These are phyloP conservation scores for Periconia macrospinosa DNA, from an alignment of 2,329 filamentous ascomycete species.

Conservation along the genomic window DNA sequence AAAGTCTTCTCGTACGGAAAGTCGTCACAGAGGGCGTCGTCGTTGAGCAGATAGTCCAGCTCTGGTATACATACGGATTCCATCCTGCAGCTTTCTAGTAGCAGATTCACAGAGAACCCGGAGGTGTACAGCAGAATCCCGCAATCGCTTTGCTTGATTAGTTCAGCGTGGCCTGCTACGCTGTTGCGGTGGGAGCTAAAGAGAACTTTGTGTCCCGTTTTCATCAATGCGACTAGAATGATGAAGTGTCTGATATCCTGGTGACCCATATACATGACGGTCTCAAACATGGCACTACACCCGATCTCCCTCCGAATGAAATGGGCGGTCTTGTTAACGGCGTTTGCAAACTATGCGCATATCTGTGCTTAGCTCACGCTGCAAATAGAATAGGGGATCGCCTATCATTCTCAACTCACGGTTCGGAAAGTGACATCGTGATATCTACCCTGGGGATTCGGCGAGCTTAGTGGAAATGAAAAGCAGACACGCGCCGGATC, in stretches of 20 bases:
- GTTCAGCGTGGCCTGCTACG: slow-evolving; percentile 25
- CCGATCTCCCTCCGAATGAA: slow-evolving; percentile 35
- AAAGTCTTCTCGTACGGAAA: slow-evolving; percentile 29
- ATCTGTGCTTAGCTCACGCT: slow-evolving; percentile 3
- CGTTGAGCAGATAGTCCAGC: slow-evolving; percentile 23
- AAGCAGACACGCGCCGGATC: slow-evolving; percentile 26
- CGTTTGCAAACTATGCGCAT: slow-evolving; percentile 27
- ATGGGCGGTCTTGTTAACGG: slow-evolving; percentile 33
- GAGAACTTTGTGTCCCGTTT: slow-evolving; percentile 46
- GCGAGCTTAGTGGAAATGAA: slow-evolving; percentile 19
- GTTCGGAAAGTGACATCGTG: slow-evolving; percentile 33
- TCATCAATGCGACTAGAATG: slow-evolving; percentile 45
- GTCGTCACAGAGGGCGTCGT: slow-evolving; percentile 13
- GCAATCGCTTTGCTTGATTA: slow-evolving; percentile 29
- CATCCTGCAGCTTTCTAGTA: slow-evolving; percentile 26
- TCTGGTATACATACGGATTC: slow-evolving; percentile 28
- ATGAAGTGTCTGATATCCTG: slow-evolving; percentile 46
- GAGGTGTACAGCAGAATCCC: slow-evolving; percentile 27
- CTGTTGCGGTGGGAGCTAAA: slow-evolving; percentile 32
- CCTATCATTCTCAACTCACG: slow-evolving; percentile 14
- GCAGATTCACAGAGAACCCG: slow-evolving; percentile 23
- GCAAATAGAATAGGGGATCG: slow-evolving; percentile 18
- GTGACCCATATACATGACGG: slow-evolving; percentile 30
- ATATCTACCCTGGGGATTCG: slow-evolving; percentile 27
- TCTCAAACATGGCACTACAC: slow-evolving; percentile 28